Conservation (phyloP, 352 stramenopile genomes). For the Plasmopara muralis region DNA sequence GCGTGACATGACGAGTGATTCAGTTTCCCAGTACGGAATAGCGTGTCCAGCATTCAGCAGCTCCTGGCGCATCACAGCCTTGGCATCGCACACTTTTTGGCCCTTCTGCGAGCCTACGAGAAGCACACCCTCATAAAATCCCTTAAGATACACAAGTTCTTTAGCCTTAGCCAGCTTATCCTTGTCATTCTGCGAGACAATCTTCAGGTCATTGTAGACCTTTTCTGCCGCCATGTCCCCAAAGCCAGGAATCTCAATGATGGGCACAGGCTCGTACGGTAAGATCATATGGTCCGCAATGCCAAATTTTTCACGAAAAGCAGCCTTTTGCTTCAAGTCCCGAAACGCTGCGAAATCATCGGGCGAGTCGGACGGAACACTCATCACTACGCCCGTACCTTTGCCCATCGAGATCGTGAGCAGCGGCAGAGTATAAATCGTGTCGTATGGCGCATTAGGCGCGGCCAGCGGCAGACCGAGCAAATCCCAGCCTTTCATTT, state of each 20-base stretch:
- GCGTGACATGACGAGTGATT: conserved; percentile 96
- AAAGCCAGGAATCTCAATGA: conserved; percentile 99
- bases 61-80: conserved; percentile 95
- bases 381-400: conserved; percentile 98
- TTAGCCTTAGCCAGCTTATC: conserved; percentile 99
- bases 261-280: conserved; percentile 97
- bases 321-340: conserved; percentile 97
- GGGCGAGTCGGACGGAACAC: conserved; percentile 97
- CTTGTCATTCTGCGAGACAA: conserved; percentile 98
- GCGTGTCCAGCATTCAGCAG: conserved; percentile 92
- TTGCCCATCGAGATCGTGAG: conserved; percentile 99
- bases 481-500: conserved; percentile 95
- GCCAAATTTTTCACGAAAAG: conserved; percentile 97
- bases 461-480: conserved; percentile 93
- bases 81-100: conserved; percentile 96
- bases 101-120: conserved; percentile 95
- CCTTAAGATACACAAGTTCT: conserved; percentile 98
- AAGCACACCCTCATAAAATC: conserved; percentile 99
- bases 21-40: conserved; percentile 98
- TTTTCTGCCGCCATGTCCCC: conserved; percentile 94
- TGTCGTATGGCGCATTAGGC: conserved; percentile 95
- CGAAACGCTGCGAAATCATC: conserved; percentile 99
- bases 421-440: conserved; percentile 98
- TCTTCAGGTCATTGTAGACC: conserved; percentile 96
- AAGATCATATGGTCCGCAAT: conserved; percentile 98